Conservation (phyloP, 495 filamentous ascomycete genomes). For the Hypoxylon intermedium region DNA sequence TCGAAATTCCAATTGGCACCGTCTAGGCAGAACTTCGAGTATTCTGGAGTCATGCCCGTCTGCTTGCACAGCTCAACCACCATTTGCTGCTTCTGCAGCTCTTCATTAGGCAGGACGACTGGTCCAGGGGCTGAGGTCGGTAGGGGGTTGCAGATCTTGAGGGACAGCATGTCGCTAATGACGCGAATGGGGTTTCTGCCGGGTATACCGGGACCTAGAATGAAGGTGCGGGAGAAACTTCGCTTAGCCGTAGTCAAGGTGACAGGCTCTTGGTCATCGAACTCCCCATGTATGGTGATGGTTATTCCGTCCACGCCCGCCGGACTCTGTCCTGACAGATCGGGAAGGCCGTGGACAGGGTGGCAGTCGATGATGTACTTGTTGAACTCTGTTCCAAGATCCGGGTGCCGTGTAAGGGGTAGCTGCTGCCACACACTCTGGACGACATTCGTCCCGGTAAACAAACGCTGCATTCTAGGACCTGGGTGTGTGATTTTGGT, state of each 20-base stretch:
- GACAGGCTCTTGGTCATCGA: slow-evolving; percentile 71
- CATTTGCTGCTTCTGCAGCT: slow-evolving; percentile 66
- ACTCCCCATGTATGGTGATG: slow-evolving; percentile 82
- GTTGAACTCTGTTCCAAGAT: slow-evolving; percentile 63
- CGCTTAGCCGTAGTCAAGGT: slow-evolving; percentile 62
- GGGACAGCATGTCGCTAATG: slow-evolving; percentile 76
- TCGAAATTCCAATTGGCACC: slow-evolving; percentile 77
- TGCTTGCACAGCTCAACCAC: slow-evolving; percentile 68
- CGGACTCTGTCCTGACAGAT: slow-evolving; percentile 68
- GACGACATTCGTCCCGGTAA: slow-evolving; percentile 71
- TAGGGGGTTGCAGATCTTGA: slow-evolving; percentile 64
- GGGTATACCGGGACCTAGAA: slow-evolving; percentile 75
- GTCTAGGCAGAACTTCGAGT: slow-evolving; percentile 72
- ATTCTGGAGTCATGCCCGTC: slow-evolving; percentile 76
- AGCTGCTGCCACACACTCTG: slow-evolving; percentile 69
- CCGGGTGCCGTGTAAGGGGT: slow-evolving; percentile 78
- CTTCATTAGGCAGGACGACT: slow-evolving; percentile 39
- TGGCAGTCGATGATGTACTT: slow-evolving; percentile 87
- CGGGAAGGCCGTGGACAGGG: slow-evolving; percentile 72
- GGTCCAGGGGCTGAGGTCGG: slow-evolving; percentile 40
- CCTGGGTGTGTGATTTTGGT: slow-evolving; percentile 66
- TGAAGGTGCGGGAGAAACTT: slow-evolving; percentile 85
- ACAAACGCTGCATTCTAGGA: slow-evolving; percentile 68
- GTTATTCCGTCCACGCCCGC: slow-evolving; percentile 77
- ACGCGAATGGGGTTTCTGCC: slow-evolving; percentile 72